These are phyloP conservation scores for Serendipita sp. DNA, from an alignment of 768 basidiomycete genomes.

Conservation along the genomic window DNA sequence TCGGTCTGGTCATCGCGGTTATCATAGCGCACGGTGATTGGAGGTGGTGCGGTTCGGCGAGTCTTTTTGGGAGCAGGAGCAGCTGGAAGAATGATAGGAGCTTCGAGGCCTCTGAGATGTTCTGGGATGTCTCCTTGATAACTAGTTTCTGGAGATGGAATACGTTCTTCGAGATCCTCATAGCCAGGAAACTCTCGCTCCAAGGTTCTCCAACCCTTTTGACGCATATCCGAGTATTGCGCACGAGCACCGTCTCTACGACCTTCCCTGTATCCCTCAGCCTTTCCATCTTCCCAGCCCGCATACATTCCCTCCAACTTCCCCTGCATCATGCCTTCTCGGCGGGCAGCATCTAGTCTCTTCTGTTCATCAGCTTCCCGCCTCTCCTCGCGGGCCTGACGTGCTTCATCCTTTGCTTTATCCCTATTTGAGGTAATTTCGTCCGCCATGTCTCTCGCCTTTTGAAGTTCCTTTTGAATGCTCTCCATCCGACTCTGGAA, in stretches of 20 bases:
- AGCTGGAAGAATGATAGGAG: background rate
- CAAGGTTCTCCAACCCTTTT: background rate
- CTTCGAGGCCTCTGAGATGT: background rate
- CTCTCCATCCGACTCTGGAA: background rate
- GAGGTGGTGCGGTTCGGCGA: background rate
- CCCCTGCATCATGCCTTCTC: conserved; percentile 2
- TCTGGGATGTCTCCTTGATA: background rate
- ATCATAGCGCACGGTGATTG: background rate
- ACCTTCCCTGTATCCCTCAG: conserved; percentile 1
- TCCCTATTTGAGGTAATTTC: background rate
- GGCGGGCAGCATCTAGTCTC: background rate
- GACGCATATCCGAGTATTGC: background rate
- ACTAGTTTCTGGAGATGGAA: background rate
- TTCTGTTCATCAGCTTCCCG: background rate
- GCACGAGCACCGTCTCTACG: background rate
- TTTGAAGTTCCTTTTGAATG: background rate
- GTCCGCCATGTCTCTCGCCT: background rate
- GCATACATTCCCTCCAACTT: background rate
- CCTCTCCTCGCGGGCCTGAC: background rate
- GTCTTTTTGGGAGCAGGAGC: background rate
- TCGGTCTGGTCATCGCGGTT: background rate
- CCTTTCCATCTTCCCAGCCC: background rate
- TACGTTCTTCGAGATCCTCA: background rate
- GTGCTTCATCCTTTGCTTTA: background rate
- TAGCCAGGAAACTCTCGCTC: background rate